These are phyloP conservation scores for Asterionellopsis glacialis DNA, from an alignment of 108 stramenopile species.

Conservation along the genomic window DNA sequence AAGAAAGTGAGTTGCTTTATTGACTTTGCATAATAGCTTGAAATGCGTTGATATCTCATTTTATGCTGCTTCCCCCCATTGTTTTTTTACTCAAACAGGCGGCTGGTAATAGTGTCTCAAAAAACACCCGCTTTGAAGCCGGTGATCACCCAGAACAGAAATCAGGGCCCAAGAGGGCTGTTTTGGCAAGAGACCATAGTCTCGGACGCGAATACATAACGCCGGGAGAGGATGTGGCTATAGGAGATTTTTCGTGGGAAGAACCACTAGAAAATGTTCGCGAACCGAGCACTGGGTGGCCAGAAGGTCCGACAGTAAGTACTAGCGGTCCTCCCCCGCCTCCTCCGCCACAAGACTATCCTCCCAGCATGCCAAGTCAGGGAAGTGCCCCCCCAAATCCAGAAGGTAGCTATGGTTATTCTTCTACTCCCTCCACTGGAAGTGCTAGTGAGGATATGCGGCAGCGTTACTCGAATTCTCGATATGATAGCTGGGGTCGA, in stretches of 20 bases:
- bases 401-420: background rate
- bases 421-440: background rate
- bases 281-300: too few species aligned
- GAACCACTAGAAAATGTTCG: background rate
- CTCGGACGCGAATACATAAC: slow-evolving; percentile 58
- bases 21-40: background rate
- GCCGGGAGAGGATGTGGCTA: slow-evolving; percentile 28
- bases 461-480: slow-evolving; percentile 18
- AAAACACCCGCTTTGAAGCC: slow-evolving; percentile 48
- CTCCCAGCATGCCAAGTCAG: slow-evolving; percentile 3
- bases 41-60: background rate
- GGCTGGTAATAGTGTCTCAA: background rate
- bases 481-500: slow-evolving; percentile 37
- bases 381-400: background rate
- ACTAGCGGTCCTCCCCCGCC: slow-evolving; percentile 12
- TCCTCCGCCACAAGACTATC: slow-evolving; percentile 32
- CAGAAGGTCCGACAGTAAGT: background rate
- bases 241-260: slow-evolving; percentile 81
- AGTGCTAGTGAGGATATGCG: slow-evolving; percentile 7
- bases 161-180: slow-evolving; percentile 26
- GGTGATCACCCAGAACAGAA: slow-evolving; percentile 33
- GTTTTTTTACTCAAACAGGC: background rate
- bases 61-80: background rate
- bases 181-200: slow-evolving; percentile 67
- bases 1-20: background rate